These are phyloP conservation scores for Eimeria acervulina DNA, from an alignment of 169 alveolate species.

Conservation along the genomic window DNA sequence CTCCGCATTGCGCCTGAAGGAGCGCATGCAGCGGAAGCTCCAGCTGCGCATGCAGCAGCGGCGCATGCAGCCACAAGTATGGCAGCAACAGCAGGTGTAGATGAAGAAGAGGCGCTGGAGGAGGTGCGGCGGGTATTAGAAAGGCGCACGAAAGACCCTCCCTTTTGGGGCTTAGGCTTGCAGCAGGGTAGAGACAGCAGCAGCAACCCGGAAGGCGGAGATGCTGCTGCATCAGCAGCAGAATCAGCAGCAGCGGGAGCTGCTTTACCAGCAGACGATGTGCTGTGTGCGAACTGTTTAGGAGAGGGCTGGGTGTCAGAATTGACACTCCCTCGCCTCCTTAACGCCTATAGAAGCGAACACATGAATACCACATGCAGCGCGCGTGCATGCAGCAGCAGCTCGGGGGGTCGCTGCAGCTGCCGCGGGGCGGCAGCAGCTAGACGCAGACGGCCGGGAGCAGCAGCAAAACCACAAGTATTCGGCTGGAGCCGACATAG, in stretches of 20 bases:
- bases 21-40: neutral
- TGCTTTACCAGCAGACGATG: neutral
- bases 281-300: neutral
- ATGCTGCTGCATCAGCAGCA: neutral
- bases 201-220: neutral
- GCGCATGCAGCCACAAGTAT: neutral
- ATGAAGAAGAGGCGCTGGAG: constrained; percentile 21
- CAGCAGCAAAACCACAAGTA: constrained; percentile 41
- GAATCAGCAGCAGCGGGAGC: neutral
- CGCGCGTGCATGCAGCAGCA: constrained; percentile 28
- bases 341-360: neutral
- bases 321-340: neutral
- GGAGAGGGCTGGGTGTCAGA: constrained; percentile 43
- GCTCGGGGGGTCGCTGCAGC: constrained; percentile 2
- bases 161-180: constrained; percentile 4
- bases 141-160: neutral
- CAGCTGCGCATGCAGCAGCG: neutral
- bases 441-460: neutral
- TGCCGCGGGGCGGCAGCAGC: constrained; percentile 2
- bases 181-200: neutral
- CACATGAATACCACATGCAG: constrained; percentile 9
- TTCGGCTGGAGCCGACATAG: constrained; percentile 50
- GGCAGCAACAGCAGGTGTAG: neutral
- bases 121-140: constrained; percentile 46
- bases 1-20: neutral